Percentiles rank a stretch among this genome's conserved stretches.
Conservation (phyloP, 805 yeast genomes). For the Blastobotrys americana region DNA sequence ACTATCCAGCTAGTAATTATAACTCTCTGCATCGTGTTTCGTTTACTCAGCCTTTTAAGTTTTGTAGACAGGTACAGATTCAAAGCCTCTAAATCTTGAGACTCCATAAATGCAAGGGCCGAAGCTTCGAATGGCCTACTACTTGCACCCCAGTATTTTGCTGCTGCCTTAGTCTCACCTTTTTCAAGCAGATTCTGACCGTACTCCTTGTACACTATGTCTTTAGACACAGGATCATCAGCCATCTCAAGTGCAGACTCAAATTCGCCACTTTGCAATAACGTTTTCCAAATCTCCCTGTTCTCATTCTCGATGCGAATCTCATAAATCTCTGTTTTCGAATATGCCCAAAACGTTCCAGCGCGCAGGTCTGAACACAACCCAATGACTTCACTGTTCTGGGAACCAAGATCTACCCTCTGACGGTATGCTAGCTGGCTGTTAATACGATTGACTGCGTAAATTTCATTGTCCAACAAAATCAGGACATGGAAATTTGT, state of each 20-base stretch:
- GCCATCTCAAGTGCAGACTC: constrained; percentile 56
- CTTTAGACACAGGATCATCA: constrained; percentile 28
- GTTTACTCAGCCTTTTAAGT: constrained; percentile 24
- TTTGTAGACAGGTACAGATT: constrained; percentile 41
- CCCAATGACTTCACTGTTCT: constrained; percentile 38
- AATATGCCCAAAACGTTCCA: constrained; percentile 71
- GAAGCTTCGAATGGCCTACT: constrained; percentile 63
- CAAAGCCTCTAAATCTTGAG: constrained; percentile 37
- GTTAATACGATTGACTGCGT: constrained; percentile 45
- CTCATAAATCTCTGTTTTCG: constrained; percentile 58
- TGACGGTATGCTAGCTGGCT: constrained; percentile 41
- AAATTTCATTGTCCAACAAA: constrained; percentile 37
- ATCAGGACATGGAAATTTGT: constrained; percentile 50
- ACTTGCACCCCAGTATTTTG: constrained; percentile 54
- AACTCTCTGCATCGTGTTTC: constrained; percentile 38
- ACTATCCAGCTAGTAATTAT: constrained; percentile 61
- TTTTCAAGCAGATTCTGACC: constrained; percentile 43
- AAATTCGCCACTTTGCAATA: constrained; percentile 46
- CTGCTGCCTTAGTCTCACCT: constrained; percentile 32
- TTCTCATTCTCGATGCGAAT: constrained; percentile 58
- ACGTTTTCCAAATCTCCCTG: constrained; percentile 63
- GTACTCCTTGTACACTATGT: constrained; percentile 45
- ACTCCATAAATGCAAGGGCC: constrained; percentile 48
- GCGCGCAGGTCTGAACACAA: constrained; percentile 42
- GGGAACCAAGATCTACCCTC: constrained; percentile 29